These are phyloP conservation scores for Populus hybrid DNA, from an alignment of 441 rosid species.

Conservation along the genomic window DNA sequence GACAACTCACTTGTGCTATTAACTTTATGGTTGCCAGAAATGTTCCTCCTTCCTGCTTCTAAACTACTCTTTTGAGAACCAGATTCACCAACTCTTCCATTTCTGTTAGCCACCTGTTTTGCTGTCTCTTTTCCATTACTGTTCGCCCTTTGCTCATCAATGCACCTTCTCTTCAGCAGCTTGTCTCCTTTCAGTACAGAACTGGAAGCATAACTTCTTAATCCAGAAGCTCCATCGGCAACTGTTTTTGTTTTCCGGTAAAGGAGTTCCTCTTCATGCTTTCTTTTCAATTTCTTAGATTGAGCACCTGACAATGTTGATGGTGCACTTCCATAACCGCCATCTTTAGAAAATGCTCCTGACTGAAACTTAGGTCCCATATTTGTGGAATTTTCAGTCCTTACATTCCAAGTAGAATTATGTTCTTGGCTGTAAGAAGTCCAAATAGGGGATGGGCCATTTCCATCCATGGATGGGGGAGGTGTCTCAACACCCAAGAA, in stretches of 20 bases:
- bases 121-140: slow-evolving; percentile 7
- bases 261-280: slow-evolving; percentile 17
- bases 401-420: slow-evolving; percentile 35
- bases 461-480: slow-evolving; percentile 46
- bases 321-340: slow-evolving; percentile 12
- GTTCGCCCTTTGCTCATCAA: slow-evolving; percentile 20
- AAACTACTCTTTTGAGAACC: slow-evolving; percentile 25
- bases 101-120: slow-evolving; percentile 27
- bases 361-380: slow-evolving; percentile 25
- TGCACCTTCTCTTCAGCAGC: slow-evolving; percentile 36
- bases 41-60: slow-evolving; percentile 21
- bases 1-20: slow-evolving; percentile 41
- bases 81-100: slow-evolving; percentile 27
- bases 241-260: slow-evolving; percentile 19
- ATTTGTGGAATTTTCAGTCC: slow-evolving; percentile 19
- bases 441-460: slow-evolving; percentile 28
- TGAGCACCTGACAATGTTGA: slow-evolving; percentile 19
- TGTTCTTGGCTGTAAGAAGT: slow-evolving; percentile 36
- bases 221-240: slow-evolving; percentile 21
- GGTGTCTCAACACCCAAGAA: slow-evolving; percentile 62
- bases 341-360: slow-evolving; percentile 26
- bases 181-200: slow-evolving; percentile 17
- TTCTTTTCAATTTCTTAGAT: slow-evolving; percentile 39
- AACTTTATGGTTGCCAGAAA: slow-evolving; percentile 26
- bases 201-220: slow-evolving; percentile 16